Base-by-base conservation (phyloP, 768 basidiomycete genomes). In the Agaricus bisporus region DNA sequence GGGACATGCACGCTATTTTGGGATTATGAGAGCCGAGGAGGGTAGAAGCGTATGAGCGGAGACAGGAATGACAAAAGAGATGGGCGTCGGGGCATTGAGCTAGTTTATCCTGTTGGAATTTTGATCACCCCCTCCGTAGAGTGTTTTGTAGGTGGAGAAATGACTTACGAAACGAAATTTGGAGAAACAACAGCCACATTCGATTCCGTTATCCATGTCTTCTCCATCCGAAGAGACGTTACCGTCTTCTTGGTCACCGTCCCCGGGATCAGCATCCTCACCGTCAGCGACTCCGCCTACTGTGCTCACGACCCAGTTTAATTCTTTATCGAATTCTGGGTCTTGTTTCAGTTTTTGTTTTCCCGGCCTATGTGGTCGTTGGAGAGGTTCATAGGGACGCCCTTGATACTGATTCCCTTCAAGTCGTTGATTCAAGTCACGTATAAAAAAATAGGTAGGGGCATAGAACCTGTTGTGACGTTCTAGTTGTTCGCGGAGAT, bases 31-130 rank as follows among this genome's bases (percentile, higher is more conserved):
- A 70, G 41, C 83, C 85, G 10, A 95, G 77, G 28, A 81, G 74
- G 25, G 73, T 84, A 32, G 83, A 80, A 1, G 85, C 83, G 61
- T 92, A 88, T 2, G 76, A 69, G 1, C 68, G 78, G 67, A 91
- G 78, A 64, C 93, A 95, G 1, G 73, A 68, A 32, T 65, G 72
- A 67, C 93, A 95, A 71, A 95, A 97, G 2, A 93, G 79, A 64
- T 97, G 93, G 0, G 86, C 83, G 51, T 94, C 92, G 0, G 88
- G 83, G 61, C 93, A 95, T 69, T 95, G 92, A 1, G 90, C 76
- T 85, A 94, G 88, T 59, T 87, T 82, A 38, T 81, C 79, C 91
- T 95, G 55, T 14, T 25, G 28, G n/a, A 43, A 45, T n/a, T n/a
- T n/a, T n/a, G 57, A 38, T 36, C 25, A 48, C 35, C 28, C 35